phyloP scores from a whole-genome alignment of 495 filamentous ascomycete genomes.

The Saxophila tyrrhenica region DNA sequence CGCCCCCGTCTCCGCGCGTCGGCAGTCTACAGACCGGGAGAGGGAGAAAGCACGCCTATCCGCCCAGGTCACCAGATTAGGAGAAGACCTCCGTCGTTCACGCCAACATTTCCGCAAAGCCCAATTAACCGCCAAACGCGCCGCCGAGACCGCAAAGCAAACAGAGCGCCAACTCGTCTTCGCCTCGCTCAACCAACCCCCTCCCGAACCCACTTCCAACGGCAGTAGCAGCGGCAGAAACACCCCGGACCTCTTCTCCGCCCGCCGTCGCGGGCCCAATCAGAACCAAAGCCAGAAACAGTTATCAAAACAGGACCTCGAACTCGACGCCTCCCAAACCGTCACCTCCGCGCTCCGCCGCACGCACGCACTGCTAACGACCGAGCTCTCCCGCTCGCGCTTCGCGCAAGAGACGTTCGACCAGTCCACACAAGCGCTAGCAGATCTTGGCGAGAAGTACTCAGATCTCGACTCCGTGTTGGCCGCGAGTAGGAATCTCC shows the following conservation, averaged over 20 bases:
- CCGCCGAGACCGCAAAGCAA: slow-evolving; percentile 56
- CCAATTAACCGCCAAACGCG: slow-evolving; percentile 69
- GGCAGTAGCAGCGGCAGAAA: not conserved
- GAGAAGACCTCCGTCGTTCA: slow-evolving; percentile 58
- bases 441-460: slow-evolving; percentile 68
- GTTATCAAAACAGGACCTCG: slow-evolving; percentile 54
- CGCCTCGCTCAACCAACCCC: slow-evolving; percentile 39
- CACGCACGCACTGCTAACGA: slow-evolving; percentile 72
- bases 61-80: slow-evolving; percentile 51
- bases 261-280: not conserved
- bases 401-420: slow-evolving; percentile 83
- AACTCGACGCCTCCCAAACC: slow-evolving; percentile 62
- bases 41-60: slow-evolving; percentile 48
- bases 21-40: slow-evolving; percentile 38
- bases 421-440: slow-evolving; percentile 68
- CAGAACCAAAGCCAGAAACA: slow-evolving; percentile 16
- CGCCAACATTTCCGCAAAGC: slow-evolving; percentile 71
- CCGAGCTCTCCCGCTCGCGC: slow-evolving; percentile 68
- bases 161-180: slow-evolving; percentile 71
- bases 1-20: slow-evolving; percentile 19
- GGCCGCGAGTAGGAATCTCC: slow-evolving; percentile 56
- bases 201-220: slow-evolving; percentile 17
- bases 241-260: slow-evolving; percentile 11
- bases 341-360: slow-evolving; percentile 74
- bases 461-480: slow-evolving; percentile 65